Evolutionary conservation across 75 land plant genomes (phyloP).

Genomic region (Gnetum montanum): DNA sequence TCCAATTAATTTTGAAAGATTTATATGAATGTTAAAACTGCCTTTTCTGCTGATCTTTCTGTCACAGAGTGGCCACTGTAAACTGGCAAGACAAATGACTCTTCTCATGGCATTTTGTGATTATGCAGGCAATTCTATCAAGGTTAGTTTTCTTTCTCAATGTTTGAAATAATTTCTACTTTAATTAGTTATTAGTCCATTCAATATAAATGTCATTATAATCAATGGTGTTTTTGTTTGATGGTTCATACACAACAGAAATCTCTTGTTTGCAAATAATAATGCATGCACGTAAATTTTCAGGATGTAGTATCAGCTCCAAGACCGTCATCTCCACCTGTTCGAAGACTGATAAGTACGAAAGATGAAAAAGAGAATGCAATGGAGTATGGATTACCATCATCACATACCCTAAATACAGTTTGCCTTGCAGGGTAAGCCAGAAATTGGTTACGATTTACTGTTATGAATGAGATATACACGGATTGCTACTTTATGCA

Average conservation of each 20-base stretch:
- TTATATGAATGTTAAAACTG: too few relatives aligned
- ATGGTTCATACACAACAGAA: not conserved
- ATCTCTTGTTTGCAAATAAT: not conserved
- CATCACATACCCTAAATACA: conserved; percentile 95
- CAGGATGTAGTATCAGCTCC: conserved; percentile 96
- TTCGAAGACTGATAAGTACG: conserved; percentile 63
- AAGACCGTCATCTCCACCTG: conserved; percentile 90
- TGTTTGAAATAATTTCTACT: not conserved
- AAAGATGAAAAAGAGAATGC: conserved; percentile 73
- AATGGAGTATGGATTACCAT: conserved; percentile 93
- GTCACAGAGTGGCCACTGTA: conserved; percentile 73
- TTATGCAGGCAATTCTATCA: conserved; percentile 74
- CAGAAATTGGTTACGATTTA: conserved; percentile 1
- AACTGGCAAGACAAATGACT: conserved; percentile 88
- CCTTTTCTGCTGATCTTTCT: conserved; percentile 5
- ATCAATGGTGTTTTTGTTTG: not conserved
- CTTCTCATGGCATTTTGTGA: conserved; percentile 87
- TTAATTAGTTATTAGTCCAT: not conserved
- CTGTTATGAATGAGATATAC: not conserved
- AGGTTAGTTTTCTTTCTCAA: conserved; percentile 33
- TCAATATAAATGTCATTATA: not conserved
- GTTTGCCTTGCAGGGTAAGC: conserved; percentile 81
- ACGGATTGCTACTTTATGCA: too few relatives aligned
- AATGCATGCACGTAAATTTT: not conserved
- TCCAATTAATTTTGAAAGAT: too few relatives aligned